Base-by-base conservation (phyloP, 352 stramenopile species). In the Pythium brachiatum region DNA sequence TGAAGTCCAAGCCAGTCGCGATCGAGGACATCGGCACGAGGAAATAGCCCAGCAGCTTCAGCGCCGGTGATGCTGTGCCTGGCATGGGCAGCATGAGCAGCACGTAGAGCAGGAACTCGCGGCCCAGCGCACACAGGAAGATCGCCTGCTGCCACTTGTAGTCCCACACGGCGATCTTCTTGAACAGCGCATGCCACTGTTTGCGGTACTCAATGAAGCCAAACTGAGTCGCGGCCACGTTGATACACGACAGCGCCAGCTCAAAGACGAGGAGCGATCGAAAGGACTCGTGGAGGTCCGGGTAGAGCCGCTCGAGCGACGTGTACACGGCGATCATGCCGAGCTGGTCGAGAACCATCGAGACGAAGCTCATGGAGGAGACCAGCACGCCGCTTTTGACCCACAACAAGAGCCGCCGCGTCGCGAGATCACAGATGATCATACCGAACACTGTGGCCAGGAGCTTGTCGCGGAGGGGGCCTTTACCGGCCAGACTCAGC, bases 311-410 rank as follows among this genome's bases (percentile, higher is more conserved):
- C 61, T 78, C 72, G 20, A 94, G 67, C 18, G 81, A 78, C 8
- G 73, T 73, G 60, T 91, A 92, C 9, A 86, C 58, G 36, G 72
- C 81, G 13, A 89, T 36, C 34, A 87, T 64, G 18, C 71, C 70
- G 7, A 92, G 56, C 41, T 86, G 83, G 64, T 94, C 85, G 25
- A 94, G 63, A 11, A 90, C 56, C 20, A 92, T 69, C 0, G 81
- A 86, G n/a, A 77, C 73, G 48, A 83, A 89, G 62, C 78, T 84
- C 51, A 88, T 72, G 61, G 88, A 73, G 3, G 81, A 84, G 23
- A 92, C 83, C 13, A 94, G 63, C 25, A 88, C 58, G 8, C 83
- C 85, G 50, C 85, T 91, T 56, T 92, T 90, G 70, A 92, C 81
- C 66, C 64, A 89, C 32, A 94, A 61, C 57, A 72, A 78, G 27